Percentiles rank a stretch among this genome's conserved stretches.
phyloP scores from a whole-genome alignment of 805 yeast species.

The Kodamaea fukazawae region DNA sequence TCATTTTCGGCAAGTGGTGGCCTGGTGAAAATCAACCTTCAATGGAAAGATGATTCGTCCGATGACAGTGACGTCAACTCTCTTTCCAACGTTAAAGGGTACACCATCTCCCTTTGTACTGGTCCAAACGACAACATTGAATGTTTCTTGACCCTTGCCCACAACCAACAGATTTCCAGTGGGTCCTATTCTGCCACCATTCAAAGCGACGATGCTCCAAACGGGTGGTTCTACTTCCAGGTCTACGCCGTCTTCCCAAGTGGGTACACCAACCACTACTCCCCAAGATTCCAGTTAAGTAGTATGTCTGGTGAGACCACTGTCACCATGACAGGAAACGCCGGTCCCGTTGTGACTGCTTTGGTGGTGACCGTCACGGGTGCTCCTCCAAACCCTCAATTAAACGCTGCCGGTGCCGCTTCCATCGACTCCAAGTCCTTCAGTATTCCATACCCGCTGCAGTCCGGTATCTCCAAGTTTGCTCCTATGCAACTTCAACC shows the following conservation, averaged over 20 bases:
- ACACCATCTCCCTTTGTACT: slow-evolving; percentile 61
- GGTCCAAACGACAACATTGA: slow-evolving; percentile 56
- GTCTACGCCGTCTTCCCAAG: slow-evolving; percentile 45
- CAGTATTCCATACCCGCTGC: slow-evolving; percentile 67
- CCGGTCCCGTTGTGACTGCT: slow-evolving; percentile 1
- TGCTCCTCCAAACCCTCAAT: slow-evolving; percentile 40
- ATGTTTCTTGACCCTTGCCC: slow-evolving; percentile 33
- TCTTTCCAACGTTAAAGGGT: slow-evolving; percentile 41
- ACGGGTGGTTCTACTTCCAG: slow-evolving; percentile 76
- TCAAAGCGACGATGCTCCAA: slow-evolving; percentile 45
- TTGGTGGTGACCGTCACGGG: slow-evolving; percentile 34
- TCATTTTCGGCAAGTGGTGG: slow-evolving; percentile 40
- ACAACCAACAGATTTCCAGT: slow-evolving; percentile 14
- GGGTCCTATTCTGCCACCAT: slow-evolving; percentile 42
- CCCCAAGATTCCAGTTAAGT: slow-evolving; percentile 59
- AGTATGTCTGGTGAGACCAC: slow-evolving; percentile 71
- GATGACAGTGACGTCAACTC: slow-evolving; percentile 43
- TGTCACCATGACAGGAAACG: slow-evolving; percentile 7
- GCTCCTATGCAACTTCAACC: slow-evolving; percentile 97
- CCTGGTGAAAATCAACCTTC: slow-evolving; percentile 26
- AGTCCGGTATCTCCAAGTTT: slow-evolving; percentile 73
- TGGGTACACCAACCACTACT: slow-evolving; percentile 56
- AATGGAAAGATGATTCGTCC: slow-evolving; percentile 59
- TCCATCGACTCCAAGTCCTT: slow-evolving; percentile 46
- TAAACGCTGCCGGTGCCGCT: slow-evolving; percentile 28